phyloP scores from a whole-genome alignment of 106 monocot genomes.

The Xerophyta viscosa region DNA sequence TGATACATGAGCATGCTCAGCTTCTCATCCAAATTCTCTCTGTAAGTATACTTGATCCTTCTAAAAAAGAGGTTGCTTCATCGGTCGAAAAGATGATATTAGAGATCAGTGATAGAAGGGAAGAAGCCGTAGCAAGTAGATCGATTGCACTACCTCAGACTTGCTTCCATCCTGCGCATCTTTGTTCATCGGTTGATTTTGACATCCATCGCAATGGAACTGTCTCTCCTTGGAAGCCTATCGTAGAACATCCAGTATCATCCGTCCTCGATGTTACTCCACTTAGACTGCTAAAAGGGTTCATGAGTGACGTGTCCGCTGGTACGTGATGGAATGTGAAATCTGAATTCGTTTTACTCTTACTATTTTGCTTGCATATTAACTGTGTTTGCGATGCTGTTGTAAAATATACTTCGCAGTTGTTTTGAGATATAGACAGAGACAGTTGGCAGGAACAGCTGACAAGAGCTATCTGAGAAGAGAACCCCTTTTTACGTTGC shows the following conservation, averaged over 20 bases:
- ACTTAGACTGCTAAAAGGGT: constrained; percentile 48
- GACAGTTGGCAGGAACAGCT: constrained; percentile 28
- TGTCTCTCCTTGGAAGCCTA: constrained; percentile 39
- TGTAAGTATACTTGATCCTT: constrained; percentile 67
- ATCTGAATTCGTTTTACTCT: constrained; percentile 1
- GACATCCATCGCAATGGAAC: constrained; percentile 17
- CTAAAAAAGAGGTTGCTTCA: constrained; percentile 44
- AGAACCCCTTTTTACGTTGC: constrained; percentile 67
- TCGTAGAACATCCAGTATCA: constrained; percentile 26
- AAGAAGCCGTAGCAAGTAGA: constrained; percentile 38
- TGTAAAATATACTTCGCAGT: constrained; percentile 28
- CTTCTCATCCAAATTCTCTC: constrained; percentile 84
- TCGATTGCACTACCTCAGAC: constrained; percentile 31
- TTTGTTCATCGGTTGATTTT: constrained; percentile 28
- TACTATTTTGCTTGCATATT: not conserved
- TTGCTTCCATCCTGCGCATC: constrained; percentile 46
- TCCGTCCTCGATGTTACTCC: constrained; percentile 83
- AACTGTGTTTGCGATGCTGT: not conserved
- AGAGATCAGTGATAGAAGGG: constrained; percentile 55
- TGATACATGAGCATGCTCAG: constrained; percentile 87
- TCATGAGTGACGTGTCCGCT: constrained; percentile 54
- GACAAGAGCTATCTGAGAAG: constrained; percentile 40
- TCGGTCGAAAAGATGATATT: constrained; percentile 46
- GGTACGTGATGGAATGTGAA: constrained; percentile 43
- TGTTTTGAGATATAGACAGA: constrained; percentile 37